Evolutionary conservation across 192 early-diverging fungal species (phyloP).

Genomic region (Coemansia sp.): DNA sequence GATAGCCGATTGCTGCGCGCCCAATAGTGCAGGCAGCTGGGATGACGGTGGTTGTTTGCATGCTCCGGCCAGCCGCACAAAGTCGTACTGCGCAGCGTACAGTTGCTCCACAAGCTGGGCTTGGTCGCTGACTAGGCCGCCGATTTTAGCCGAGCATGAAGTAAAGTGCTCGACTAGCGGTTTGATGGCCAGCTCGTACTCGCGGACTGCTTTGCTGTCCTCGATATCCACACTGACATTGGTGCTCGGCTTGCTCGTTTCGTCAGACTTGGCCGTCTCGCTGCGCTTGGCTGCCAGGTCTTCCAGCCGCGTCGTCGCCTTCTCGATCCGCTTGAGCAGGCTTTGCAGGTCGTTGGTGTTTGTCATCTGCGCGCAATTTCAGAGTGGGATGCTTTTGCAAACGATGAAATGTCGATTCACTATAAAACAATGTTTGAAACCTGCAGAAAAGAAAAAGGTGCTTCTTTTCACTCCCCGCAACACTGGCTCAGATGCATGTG

Average conservation of each 20-base stretch:
- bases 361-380: slow-evolving; percentile 30
- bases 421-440: slow-evolving; percentile 4
- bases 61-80: slow-evolving; percentile 70
- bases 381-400: not conserved
- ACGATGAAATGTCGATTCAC: not conserved
- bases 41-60: slow-evolving; percentile 75
- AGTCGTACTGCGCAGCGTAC: slow-evolving; percentile 68
- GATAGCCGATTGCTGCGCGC: slow-evolving; percentile 69
- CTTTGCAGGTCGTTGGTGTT: slow-evolving; percentile 49
- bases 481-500: too few species aligned
- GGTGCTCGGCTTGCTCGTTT: not conserved
- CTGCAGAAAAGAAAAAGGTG: slow-evolving; percentile 1
- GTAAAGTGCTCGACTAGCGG: slow-evolving; percentile 45
- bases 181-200: slow-evolving; percentile 57
- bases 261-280: slow-evolving; percentile 29
- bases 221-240: slow-evolving; percentile 18
- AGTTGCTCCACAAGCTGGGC: slow-evolving; percentile 60
- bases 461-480: too few species aligned
- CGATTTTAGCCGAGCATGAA: slow-evolving; percentile 49
- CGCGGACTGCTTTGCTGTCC: slow-evolving; percentile 46
- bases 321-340: slow-evolving; percentile 89
- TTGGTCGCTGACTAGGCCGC: slow-evolving; percentile 66
- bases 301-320: slow-evolving; percentile 87
- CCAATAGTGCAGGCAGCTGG: slow-evolving; percentile 64
- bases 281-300: slow-evolving; percentile 66